Evolutionary conservation across 306 rosid species (phyloP).

Genomic region (Senna tora): DNA sequence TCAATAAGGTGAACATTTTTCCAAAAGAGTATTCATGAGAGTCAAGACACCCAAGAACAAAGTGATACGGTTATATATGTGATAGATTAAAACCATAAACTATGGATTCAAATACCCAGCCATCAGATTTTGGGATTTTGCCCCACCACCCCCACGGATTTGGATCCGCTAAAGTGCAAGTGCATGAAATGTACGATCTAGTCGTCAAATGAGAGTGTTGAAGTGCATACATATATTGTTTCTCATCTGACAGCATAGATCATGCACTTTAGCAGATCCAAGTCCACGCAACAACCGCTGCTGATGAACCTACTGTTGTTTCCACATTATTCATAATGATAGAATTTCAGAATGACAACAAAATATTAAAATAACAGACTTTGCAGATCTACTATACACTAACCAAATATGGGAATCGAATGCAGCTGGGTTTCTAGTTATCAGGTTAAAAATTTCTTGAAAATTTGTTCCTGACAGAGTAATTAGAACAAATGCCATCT

Average conservation of each 20-base stretch:
- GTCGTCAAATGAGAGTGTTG: too few species aligned
- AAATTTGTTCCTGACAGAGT: background rate
- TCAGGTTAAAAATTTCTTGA: background rate
- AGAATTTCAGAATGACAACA: background rate
- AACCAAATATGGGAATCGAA: constrained; percentile 1
- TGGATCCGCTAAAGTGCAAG: too few species aligned
- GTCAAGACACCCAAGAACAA: background rate
- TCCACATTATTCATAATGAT: too few species aligned
- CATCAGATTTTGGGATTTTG: constrained; percentile 2
- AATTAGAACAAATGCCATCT: background rate
- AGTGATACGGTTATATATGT: background rate
- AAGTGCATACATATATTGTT: too few species aligned
- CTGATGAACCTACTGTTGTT: background rate
- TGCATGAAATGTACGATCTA: too few species aligned
- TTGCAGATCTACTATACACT: constrained; percentile 6
- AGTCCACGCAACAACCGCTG: too few species aligned
- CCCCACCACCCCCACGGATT: background rate
- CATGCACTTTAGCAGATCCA: too few species aligned
- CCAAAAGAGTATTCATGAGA: background rate
- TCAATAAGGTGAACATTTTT: background rate
- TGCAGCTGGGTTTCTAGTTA: background rate
- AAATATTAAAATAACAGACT: background rate
- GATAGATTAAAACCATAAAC: background rate
- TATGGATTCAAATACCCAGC: background rate
- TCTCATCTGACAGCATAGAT: too few species aligned